Evolutionary conservation across 1,139 yeast genomes (phyloP), one percentile per base, ranked within the genome.

Genomic region (Debaryomyces robertsiae): DNA sequence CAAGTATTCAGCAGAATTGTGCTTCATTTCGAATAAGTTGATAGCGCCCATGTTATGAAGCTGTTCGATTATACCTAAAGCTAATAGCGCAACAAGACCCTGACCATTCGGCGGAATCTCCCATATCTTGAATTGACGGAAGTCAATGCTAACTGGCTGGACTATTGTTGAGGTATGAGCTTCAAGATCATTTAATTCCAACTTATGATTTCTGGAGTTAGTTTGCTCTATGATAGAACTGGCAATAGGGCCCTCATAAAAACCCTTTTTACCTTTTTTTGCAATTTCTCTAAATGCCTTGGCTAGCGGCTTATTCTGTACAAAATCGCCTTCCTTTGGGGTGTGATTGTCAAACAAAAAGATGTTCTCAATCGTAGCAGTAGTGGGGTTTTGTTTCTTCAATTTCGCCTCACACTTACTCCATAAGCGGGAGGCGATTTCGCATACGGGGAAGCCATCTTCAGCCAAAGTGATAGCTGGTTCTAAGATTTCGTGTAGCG

Each of bases 31-130:
- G 17, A 60, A 52, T 32, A 84, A 58, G 40, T 79, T 67, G 23
- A 82, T 67, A 7, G 53, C 60, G 1, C 79, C 78, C 24, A 60
- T 48, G 13, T 67, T 70, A 39, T 81, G 78, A 43, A 82, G 64
- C 32, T 78, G 76, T 47, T 75, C 76, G 45, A 87, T 73, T 33
- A 83, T 67, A 0, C 94, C 94, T 40, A 84, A 61, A 0, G 91
- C 80, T 32, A 84, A 62, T 35, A 85, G 65, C 0, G 90, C 93
- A 34, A 85, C 85, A 27, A 85, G 63, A 1, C 94, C 94, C 41
- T 85, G 88, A 3, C 94, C 90, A 57, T 82, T 86, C 22, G 95
- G 94, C 6, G 95, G 93, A 45, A 84, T 82, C 56, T 84, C 93
- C 84, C 88, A 83, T 46, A 79, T 54, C 45, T 72, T 64, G 34